A percentile compares a stretch with the other conserved stretches of the same genome.
Conservation (phyloP, 768 basidiomycete species). For the Hebeloma cylindrosporum region DNA sequence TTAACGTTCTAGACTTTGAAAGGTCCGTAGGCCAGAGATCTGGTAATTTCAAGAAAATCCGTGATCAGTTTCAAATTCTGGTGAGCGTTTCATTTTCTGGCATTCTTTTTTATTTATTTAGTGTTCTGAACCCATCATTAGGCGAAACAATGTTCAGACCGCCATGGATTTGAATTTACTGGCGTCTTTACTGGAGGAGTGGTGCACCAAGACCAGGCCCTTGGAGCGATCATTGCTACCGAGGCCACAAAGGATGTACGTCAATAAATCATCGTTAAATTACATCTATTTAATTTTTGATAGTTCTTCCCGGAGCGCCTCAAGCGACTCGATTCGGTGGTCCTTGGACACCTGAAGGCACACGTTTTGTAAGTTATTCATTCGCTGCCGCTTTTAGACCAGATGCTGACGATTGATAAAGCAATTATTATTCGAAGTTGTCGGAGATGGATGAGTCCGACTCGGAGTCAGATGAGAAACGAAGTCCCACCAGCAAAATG, state of each 20-base stretch:
- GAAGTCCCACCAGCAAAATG: too few species aligned
- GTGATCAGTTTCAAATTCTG: too few species aligned
- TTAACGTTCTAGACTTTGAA: too few species aligned
- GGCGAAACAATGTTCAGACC: not conserved
- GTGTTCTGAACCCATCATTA: too few species aligned
- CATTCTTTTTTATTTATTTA: too few species aligned
- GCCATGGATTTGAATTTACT: not conserved
- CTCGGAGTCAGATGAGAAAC: too few species aligned
- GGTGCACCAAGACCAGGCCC: not conserved
- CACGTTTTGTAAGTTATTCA: not conserved
- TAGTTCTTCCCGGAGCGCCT: constrained; percentile 1
- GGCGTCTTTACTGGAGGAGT: not conserved
- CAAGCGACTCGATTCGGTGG: not conserved
- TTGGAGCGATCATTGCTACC: not conserved
- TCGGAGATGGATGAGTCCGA: too few species aligned
- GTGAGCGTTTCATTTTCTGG: too few species aligned
- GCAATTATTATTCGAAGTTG: too few species aligned
- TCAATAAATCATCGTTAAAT: not conserved
- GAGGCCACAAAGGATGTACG: not conserved
- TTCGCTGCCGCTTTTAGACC: not conserved
- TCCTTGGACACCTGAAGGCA: not conserved
- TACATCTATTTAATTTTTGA: too few species aligned
- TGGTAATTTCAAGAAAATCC: too few species aligned
- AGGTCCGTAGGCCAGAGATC: too few species aligned
- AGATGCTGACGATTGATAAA: not conserved